These are phyloP conservation scores for Thraustochytrium sp. DNA, from an alignment of 352 stramenopile species.

Conservation along the genomic window DNA sequence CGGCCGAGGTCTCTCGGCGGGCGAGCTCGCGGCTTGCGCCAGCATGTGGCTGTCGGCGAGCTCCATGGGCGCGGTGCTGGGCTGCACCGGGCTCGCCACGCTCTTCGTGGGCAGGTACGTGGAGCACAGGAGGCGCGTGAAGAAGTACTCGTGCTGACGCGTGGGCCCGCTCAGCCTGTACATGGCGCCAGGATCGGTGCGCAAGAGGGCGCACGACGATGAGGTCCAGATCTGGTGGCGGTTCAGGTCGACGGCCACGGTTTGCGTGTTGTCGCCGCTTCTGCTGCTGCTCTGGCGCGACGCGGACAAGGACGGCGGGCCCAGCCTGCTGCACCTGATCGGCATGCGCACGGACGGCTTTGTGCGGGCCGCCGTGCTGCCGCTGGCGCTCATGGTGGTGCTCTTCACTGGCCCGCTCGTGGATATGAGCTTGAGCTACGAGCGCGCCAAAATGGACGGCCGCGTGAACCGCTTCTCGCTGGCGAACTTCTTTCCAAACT, in stretches of 20 bases:
- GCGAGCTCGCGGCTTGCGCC: too few relatives aligned
- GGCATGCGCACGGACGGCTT: neutral
- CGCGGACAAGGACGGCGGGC: neutral
- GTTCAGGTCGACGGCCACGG: constrained; percentile 4
- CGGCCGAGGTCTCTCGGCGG: too few relatives aligned
- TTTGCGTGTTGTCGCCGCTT: constrained; percentile 2
- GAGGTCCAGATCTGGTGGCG: constrained; percentile 27
- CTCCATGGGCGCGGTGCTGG: neutral
- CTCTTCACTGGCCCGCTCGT: constrained; percentile 17
- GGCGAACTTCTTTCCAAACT: constrained; percentile 17
- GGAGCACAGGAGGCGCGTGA: neutral
- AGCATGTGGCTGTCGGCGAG: constrained; percentile 23
- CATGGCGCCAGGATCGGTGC: neutral
- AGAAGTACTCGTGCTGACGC: neutral
- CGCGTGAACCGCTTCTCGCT: neutral
- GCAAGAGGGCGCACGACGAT: neutral
- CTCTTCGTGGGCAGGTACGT: constrained; percentile 36
- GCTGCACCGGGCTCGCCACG: neutral
- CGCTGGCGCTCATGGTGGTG: neutral
- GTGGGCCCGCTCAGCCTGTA: neutral
- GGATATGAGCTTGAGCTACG: neutral
- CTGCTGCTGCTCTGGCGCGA: neutral
- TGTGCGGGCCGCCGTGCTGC: neutral
- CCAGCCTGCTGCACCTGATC: neutral
- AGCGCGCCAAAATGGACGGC: neutral